Evolutionary conservation across 306 rosid species (phyloP), one percentile per base, ranked within the genome.

Genomic region (Spatholobus suberectus): DNA sequence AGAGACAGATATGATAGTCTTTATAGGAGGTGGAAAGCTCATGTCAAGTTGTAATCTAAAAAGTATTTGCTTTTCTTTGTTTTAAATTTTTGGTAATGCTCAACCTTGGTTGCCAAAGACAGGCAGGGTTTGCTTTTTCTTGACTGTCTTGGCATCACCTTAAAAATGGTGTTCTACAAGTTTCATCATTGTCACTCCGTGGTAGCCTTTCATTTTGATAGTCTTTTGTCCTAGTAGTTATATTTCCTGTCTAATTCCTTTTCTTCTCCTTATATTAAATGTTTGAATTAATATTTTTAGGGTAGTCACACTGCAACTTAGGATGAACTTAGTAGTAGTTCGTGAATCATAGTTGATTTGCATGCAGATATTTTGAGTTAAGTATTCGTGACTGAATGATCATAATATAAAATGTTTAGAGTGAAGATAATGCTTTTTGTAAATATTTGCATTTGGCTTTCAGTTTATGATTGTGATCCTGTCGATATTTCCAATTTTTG

Each of bases 1-100:
- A 89, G 90, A 70, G 93, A 91, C 73, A 90, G 51, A 80, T 89
- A 73, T 69, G 97, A 93, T 81, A 73, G 78, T 72, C 78, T 90
- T 62, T 80, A 61, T 34, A 83, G 85, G 76, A 90, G 92, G 82
- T 88, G 94, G 95, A 89, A 87, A 51, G 83, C 78, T 70, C 78
- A 23, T 44, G 61, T 62, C 59, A 8, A 70, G 40, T 69, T 76
- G 84, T 84, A 46, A 75, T 58, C 47, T 82, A 46, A 35, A 78
- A 52, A 72, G 8, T 17, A 41, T 41, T 54, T 52, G 13, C 29
- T 68, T 82, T 62, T 47, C 12, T 8, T 9, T 61, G 68, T 27
- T 26, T 27, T 26, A 27, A 27, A 61, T 12, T 61, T 61, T 61
- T 27, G 3, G 17, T 4, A 65, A 6, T 34, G 43, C 17, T 59